Conservation (phyloP, 352 stramenopile species). For the Phytophthora pseudosyringae region DNA sequence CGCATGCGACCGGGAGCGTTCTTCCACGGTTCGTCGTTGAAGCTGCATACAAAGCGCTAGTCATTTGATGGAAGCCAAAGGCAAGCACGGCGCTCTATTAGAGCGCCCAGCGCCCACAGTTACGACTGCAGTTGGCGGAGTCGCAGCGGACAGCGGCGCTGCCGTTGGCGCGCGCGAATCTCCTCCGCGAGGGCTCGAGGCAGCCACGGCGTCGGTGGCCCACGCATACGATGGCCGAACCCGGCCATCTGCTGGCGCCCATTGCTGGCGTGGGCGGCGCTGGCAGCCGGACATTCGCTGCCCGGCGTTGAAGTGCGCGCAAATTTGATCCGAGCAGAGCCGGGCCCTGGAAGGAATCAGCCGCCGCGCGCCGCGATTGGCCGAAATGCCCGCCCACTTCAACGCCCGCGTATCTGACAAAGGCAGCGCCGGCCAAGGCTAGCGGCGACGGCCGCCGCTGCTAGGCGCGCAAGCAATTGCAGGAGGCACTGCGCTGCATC, state of each 20-base stretch:
- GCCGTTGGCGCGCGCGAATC: conserved; percentile 16
- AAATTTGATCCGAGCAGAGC: conserved; percentile 27
- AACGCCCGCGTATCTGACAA: conserved; percentile 26
- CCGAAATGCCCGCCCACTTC: conserved; percentile 14
- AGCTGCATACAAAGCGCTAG: conserved; percentile 27
- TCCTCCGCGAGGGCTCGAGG: neutral
- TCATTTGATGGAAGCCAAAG: conserved; percentile 26
- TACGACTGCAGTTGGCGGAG: conserved; percentile 15
- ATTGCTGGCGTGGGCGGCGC: conserved; percentile 26
- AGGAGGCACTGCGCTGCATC: no score
- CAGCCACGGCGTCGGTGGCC: conserved; percentile 14
- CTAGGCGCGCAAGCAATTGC: no score
- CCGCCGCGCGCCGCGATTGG: conserved; percentile 13
- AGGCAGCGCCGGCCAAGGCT: no score
- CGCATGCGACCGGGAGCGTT: conserved; percentile 34
- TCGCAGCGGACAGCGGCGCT: neutral
- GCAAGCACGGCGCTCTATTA: neutral
- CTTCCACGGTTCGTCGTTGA: conserved; percentile 35
- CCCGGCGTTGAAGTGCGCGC: conserved; percentile 37
- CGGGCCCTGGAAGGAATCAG: conserved; percentile 35
- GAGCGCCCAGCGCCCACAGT: conserved; percentile 8
- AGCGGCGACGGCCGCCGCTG: no score
- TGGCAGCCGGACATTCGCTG: conserved; percentile 25
- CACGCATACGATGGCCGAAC: conserved; percentile 16
- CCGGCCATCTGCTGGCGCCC: conserved; percentile 21